phyloP scores from a whole-genome alignment of 208 protist genomes.

The Tritrichomonas foetus region DNA sequence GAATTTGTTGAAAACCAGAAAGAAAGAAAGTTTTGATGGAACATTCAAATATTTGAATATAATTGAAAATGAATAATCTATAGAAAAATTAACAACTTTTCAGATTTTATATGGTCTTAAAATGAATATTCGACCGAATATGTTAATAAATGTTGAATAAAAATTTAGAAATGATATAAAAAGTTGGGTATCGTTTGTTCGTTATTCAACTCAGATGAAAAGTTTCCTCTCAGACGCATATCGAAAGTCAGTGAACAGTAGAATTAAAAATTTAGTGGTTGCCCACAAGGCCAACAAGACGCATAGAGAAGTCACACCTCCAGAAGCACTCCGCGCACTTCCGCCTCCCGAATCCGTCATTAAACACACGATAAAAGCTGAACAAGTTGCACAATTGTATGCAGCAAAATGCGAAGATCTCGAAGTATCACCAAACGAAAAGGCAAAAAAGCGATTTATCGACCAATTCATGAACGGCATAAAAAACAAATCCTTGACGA shows the following conservation, averaged over 20 bases:
- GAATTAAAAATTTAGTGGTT: not conserved
- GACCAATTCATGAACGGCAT: constrained; percentile 24
- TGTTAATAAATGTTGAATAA: too few species aligned
- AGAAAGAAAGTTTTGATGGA: too few species aligned
- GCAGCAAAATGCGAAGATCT: not conserved
- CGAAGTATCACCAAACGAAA: not conserved
- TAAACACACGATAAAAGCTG: not conserved
- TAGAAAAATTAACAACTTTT: too few species aligned
- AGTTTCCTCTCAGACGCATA: not conserved
- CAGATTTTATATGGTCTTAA: too few species aligned
- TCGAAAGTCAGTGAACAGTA: not conserved
- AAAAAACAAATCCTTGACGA: not conserved
- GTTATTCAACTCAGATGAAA: not conserved
- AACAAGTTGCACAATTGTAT: not conserved
- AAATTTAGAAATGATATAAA: too few species aligned
- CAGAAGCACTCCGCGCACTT: not conserved
- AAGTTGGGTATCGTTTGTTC: too few species aligned
- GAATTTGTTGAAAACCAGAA: too few species aligned
- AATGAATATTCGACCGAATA: too few species aligned
- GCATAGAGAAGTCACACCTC: not conserved
- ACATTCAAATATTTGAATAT: too few species aligned
- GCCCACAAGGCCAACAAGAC: not conserved
- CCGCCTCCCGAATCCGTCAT: too few species aligned
- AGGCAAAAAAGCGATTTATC: not conserved
- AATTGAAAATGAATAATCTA: too few species aligned